These are phyloP conservation scores for Fusarium domesticum DNA, from an alignment of 2,329 filamentous ascomycete genomes.

Conservation along the genomic window DNA sequence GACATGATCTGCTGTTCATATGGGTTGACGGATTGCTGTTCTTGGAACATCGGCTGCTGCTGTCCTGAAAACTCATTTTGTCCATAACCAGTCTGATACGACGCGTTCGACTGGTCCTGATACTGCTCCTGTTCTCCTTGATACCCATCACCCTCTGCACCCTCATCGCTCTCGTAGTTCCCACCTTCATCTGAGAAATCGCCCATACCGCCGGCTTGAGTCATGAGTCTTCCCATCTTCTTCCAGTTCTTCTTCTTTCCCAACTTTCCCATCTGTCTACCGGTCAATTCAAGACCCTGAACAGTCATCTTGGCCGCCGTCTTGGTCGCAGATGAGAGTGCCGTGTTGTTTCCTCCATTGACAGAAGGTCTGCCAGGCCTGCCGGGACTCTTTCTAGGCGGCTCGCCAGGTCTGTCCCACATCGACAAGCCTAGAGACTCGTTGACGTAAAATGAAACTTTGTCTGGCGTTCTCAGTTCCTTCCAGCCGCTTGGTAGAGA, in stretches of 20 bases:
- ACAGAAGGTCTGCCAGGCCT: conserved; percentile 3
- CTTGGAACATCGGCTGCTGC: conserved; percentile 3
- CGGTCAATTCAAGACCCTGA: conserved; percentile 17
- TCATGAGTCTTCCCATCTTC: conserved; percentile 19
- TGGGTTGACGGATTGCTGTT: background rate
- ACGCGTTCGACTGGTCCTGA: conserved; percentile 1
- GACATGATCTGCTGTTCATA: background rate
- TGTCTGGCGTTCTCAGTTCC: conserved; percentile 27
- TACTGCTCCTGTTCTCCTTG: conserved; percentile 10
- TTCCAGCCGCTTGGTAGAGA: conserved; percentile 26
- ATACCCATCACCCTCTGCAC: conserved; percentile 5
- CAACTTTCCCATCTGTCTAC: conserved; percentile 26
- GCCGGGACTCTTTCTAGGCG: conserved; percentile 14
- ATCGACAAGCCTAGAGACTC: conserved; percentile 25
- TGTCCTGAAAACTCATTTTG: conserved; percentile 4
- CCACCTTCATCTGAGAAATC: conserved; percentile 3
- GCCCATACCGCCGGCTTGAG: conserved; percentile 3
- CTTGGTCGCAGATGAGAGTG: conserved; percentile 17
- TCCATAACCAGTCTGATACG: conserved; percentile 9
- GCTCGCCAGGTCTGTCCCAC: conserved; percentile 30
- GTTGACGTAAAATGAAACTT: conserved; percentile 27
- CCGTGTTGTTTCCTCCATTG: conserved; percentile 6
- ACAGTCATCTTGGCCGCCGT: conserved; percentile 21
- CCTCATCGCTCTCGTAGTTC: conserved; percentile 8
- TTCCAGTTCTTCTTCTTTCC: conserved; percentile 28